Percentiles rank a stretch among this genome's conserved stretches.
These are phyloP conservation scores for Ogataea saltuana DNA, from an alignment of 805 yeast genomes.

Conservation along the genomic window DNA sequence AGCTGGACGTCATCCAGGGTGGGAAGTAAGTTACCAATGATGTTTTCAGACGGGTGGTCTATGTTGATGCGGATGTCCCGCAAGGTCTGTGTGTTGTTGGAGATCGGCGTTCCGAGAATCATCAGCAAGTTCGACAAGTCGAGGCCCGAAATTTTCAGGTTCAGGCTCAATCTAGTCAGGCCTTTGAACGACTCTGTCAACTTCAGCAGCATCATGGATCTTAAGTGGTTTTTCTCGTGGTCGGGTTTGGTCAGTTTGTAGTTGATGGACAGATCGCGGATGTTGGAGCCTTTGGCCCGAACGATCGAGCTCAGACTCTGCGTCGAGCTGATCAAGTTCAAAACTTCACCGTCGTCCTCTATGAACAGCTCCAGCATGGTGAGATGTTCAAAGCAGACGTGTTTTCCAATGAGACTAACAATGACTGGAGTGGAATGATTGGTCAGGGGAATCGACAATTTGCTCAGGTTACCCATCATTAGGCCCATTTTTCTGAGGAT, in stretches of 20 bases:
- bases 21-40: slow-evolving; percentile 32
- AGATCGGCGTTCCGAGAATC: slow-evolving; percentile 35
- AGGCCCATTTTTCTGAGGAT: slow-evolving; percentile 35
- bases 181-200: slow-evolving; percentile 30
- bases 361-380: slow-evolving; percentile 29
- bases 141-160: slow-evolving; percentile 30
- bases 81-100: slow-evolving; percentile 27
- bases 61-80: slow-evolving; percentile 31
- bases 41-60: slow-evolving; percentile 33
- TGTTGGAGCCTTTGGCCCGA: slow-evolving; percentile 26
- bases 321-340: slow-evolving; percentile 32
- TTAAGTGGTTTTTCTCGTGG: slow-evolving; percentile 34
- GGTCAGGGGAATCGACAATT: slow-evolving; percentile 32
- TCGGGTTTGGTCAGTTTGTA: slow-evolving; percentile 29
- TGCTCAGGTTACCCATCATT: slow-evolving; percentile 27
- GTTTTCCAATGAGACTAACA: slow-evolving; percentile 30
- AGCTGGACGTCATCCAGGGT: slow-evolving; percentile 32
- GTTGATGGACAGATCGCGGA: slow-evolving; percentile 27
- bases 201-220: slow-evolving; percentile 35
- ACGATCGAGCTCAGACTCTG: slow-evolving; percentile 31
- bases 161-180: slow-evolving; percentile 25
- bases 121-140: slow-evolving; percentile 35
- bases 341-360: slow-evolving; percentile 34
- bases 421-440: slow-evolving; percentile 36
- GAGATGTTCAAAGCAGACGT: slow-evolving; percentile 34